Evolutionary conservation across 306 rosid genomes (phyloP), one percentile per base, ranked within the genome.

Genomic region (Leucaena leucocephala): DNA sequence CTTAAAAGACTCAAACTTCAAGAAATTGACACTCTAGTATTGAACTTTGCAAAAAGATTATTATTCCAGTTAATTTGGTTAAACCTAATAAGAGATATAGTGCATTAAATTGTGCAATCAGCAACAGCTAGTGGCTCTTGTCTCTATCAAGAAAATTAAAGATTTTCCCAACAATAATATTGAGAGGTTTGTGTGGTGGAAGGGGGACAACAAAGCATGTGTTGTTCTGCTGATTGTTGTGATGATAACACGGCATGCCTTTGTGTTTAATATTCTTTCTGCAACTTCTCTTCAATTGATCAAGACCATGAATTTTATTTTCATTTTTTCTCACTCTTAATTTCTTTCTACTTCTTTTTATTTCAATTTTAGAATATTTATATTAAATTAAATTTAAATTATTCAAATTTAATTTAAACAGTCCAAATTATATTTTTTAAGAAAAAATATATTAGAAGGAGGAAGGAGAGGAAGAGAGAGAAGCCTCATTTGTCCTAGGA

Each of bases 111-210:
- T 44, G 34, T 39, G 66, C 48, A 82, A 78, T 55, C 69, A 58
- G 22, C 17, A 57, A 7, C 42, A 33, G 73, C 55, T 36, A 72
- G 82, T 35, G 68, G 76, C 12, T 74, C 74, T 22, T 72, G 72
- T 54, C 72, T 49, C 27, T 27, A 78, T 83, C 45, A 78, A 74
- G 76, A 64, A 78, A 78, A 74, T 36, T 74, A 74, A 78, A 55
- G 34, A 74, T 68, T 62, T 54, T 79, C 82, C 82, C 43, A 67
- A 68, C 43, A 67, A 68, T 58, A 58, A 58, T 8, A 50, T 11
- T 11, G 50, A 70, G 59, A 62, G 4, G 49, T 8, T 65, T 77
- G 70, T 21, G 6, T 67, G n/a, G 71, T 39, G 67, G 50, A 64
- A 48, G 0, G 27, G 27, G 27, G 27, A 27, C 27, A 27, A 27